Percentiles rank a stretch among this genome's conserved stretches.
phyloP scores from a whole-genome alignment of 768 basidiomycete genomes.

The Hericium alpestre region DNA sequence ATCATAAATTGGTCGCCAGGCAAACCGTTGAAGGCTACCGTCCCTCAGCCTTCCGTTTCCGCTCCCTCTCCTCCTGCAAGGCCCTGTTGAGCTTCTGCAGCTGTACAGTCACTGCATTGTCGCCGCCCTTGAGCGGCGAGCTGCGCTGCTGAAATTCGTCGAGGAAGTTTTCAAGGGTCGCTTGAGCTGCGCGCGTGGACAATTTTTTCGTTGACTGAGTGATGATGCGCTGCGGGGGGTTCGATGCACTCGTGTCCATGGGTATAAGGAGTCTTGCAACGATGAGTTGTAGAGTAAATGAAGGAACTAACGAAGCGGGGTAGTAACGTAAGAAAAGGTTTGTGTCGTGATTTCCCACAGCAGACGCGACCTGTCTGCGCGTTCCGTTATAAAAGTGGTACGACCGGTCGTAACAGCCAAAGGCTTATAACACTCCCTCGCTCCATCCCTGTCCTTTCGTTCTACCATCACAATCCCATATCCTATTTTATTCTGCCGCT shows the following conservation, averaged over 20 bases:
- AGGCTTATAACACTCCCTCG: neutral
- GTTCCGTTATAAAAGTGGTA: neutral
- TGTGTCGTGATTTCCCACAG: no score
- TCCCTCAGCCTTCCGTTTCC: neutral
- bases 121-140: slow-evolving; percentile 20
- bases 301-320: no score
- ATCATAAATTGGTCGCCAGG: no score
- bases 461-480: neutral
- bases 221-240: slow-evolving; percentile 10
- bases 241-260: slow-evolving; percentile 17
- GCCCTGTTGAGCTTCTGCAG: slow-evolving; percentile 25
- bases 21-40: neutral
- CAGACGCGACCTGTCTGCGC: no score
- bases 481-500: neutral
- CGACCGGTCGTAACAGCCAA: neutral
- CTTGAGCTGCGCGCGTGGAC: slow-evolving; percentile 18
- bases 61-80: slow-evolving; percentile 18
- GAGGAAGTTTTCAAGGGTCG: slow-evolving; percentile 20
- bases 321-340: no score
- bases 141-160: slow-evolving; percentile 22
- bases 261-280: neutral
- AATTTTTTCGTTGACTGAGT: slow-evolving; percentile 9
- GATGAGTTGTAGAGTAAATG: no score
- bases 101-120: slow-evolving; percentile 25
- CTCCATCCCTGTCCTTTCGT: neutral